Percentiles rank a stretch among this genome's conserved stretches.
These are phyloP conservation scores for Plasmodium chabaudi DNA, from an alignment of 169 alveolate genomes.

Conservation along the genomic window DNA sequence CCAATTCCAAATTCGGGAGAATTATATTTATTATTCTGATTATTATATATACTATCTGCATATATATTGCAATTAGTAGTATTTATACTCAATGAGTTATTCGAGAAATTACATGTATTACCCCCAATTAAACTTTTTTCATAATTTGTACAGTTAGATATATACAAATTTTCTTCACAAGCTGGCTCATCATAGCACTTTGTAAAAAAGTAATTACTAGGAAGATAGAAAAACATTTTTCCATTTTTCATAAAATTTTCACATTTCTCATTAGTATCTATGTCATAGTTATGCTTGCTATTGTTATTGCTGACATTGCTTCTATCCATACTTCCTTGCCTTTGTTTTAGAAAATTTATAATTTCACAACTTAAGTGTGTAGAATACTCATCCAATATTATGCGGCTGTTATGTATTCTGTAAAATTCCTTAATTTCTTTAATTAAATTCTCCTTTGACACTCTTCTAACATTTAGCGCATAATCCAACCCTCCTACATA, in stretches of 20 bases:
- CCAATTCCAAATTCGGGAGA: constrained; percentile 49
- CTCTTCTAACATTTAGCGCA: constrained; percentile 52
- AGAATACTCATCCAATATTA: constrained; percentile 47
- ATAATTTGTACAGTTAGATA: constrained; percentile 20
- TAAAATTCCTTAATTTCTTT: constrained; percentile 70
- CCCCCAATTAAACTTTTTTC: constrained; percentile 37
- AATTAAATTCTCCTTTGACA: constrained; percentile 41
- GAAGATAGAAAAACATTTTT: constrained; percentile 50
- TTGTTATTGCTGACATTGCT: neutral
- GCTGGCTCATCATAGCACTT: constrained; percentile 26
- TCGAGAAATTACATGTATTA: constrained; percentile 30
- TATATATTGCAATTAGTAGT: constrained; percentile 19
- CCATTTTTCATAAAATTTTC: neutral
- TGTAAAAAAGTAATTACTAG: constrained; percentile 56
- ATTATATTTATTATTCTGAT: constrained; percentile 23
- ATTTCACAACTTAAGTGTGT: constrained; percentile 37
- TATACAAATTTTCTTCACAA: neutral
- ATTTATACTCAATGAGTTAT: constrained; percentile 32
- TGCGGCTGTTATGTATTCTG: constrained; percentile 48
- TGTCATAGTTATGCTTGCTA: neutral
- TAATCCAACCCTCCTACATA: constrained; percentile 67
- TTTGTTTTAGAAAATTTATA: constrained; percentile 26
- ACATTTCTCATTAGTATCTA: constrained; percentile 14
- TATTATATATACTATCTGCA: constrained; percentile 20
- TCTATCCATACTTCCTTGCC: constrained; percentile 5